Evolutionary conservation across 148 eudicot genomes (phyloP).

Genomic region (Tetragonia tetragonoides): DNA sequence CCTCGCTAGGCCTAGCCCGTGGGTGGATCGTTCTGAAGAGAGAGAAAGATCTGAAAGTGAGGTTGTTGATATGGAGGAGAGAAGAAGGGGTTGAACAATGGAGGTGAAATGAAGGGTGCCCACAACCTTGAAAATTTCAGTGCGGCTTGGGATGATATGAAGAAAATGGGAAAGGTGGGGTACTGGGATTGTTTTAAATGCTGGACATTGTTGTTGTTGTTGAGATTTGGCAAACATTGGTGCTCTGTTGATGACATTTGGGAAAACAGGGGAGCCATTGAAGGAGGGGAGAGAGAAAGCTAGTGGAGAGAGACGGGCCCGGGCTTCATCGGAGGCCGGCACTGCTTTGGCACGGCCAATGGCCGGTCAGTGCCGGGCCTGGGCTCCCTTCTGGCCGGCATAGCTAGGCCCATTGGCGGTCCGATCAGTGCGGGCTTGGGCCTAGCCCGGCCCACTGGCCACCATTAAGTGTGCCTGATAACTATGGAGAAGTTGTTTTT

Average conservation of each 20-base stretch:
- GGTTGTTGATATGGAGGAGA: constrained; percentile 48
- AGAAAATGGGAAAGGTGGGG: constrained; percentile 60
- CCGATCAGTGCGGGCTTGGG: too few relatives aligned
- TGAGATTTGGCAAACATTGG: constrained; percentile 22
- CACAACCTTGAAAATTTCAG: constrained; percentile 36
- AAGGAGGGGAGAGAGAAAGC: not conserved
- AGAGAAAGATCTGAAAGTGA: constrained; percentile 53
- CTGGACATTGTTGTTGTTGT: constrained; percentile 37
- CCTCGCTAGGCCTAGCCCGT: too few relatives aligned
- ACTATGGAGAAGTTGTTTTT: not conserved
- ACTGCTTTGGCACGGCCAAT: too few relatives aligned
- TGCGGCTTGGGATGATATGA: not conserved
- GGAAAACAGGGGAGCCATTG: not conserved
- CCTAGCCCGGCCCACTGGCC: too few relatives aligned
- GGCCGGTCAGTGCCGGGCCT: too few relatives aligned
- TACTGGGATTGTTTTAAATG: constrained; percentile 29
- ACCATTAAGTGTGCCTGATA: not conserved
- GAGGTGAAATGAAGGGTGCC: constrained; percentile 53
- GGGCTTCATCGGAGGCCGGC: too few relatives aligned
- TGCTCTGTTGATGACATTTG: not conserved
- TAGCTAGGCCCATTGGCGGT: too few relatives aligned
- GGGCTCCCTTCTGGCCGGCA: too few relatives aligned
- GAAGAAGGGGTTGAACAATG: constrained; percentile 41
- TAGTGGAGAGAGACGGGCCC: too few relatives aligned
- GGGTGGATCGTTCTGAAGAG: constrained; percentile 33